These are phyloP conservation scores for Tephrocybe sp. DNA, from an alignment of 768 basidiomycete genomes.

Conservation along the genomic window DNA sequence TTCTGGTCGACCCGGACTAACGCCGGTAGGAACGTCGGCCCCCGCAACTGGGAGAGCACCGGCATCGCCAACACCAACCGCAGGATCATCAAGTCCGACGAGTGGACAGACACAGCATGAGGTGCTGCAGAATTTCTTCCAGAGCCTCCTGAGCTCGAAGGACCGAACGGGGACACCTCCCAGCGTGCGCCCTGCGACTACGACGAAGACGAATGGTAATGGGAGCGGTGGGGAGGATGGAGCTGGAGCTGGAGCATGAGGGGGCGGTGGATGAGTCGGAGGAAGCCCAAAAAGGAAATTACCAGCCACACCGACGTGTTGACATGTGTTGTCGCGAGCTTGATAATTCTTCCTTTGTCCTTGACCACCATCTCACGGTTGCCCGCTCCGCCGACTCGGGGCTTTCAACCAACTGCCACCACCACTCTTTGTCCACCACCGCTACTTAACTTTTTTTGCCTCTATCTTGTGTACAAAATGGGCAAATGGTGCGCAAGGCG, in stretches of 20 bases:
- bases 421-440: neutral
- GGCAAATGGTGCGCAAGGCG: conserved; percentile 65
- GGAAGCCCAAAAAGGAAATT: conserved; percentile 18
- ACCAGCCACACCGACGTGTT: conserved; percentile 30
- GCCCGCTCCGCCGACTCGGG: neutral
- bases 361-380: conserved; percentile 28
- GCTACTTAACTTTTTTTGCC: conserved; percentile 21
- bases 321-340: conserved; percentile 30
- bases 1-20: conserved; percentile 38
- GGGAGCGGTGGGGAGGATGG: conserved; percentile 37
- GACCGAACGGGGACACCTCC: conserved; percentile 22
- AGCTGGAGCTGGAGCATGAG: neutral
- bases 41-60: conserved; percentile 35
- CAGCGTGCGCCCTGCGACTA: conserved; percentile 3
- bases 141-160: conserved; percentile 73
- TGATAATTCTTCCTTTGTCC: conserved; percentile 26
- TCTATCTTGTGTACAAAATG: conserved; percentile 41
- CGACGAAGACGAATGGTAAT: conserved; percentile 33
- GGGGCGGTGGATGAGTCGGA: conserved; percentile 1
- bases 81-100: conserved; percentile 40
- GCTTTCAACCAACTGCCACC: conserved; percentile 3
- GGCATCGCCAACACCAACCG: conserved; percentile 35
- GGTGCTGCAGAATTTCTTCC: conserved; percentile 87
- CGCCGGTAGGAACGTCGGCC: conserved; percentile 36
- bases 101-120: conserved; percentile 76